A percentile compares a stretch with the other conserved stretches of the same genome.
phyloP scores from a whole-genome alignment of 495 filamentous ascomycete species.

The Xylaria acuta region DNA sequence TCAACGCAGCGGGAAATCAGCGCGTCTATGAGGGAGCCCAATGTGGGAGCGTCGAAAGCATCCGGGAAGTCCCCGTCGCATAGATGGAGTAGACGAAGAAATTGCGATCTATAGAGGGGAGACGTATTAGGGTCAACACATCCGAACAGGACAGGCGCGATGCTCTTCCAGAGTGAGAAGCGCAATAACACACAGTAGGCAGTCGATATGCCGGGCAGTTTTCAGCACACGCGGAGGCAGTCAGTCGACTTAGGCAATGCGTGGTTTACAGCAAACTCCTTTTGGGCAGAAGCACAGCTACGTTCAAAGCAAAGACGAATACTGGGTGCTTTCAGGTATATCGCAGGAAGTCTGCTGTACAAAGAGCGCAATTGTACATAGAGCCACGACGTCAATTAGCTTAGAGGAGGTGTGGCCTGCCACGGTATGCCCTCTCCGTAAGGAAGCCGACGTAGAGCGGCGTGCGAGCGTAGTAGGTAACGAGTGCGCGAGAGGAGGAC shows the following conservation, averaged over 20 bases:
- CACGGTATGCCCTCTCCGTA: neutral
- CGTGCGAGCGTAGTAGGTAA: constrained; percentile 4
- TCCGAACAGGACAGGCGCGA: constrained; percentile 17
- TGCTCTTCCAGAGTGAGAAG: neutral
- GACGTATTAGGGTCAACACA: neutral
- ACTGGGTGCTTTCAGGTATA: constrained; percentile 5
- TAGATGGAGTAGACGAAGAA: neutral
- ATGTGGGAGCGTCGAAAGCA: neutral
- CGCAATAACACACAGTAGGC: constrained; percentile 7
- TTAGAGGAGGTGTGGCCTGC: neutral
- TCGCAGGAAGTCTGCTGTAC: constrained; percentile 20
- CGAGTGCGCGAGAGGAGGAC: neutral
- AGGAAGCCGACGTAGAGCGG: neutral
- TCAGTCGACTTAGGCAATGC: neutral
- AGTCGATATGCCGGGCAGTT: neutral
- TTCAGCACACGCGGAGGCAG: neutral
- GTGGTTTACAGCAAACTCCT: constrained; percentile 7
- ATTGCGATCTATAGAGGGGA: constrained; percentile 7
- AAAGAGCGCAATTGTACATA: constrained; percentile 25
- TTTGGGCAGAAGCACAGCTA: constrained; percentile 19
- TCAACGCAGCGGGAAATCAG: neutral
- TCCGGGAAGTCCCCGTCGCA: constrained; percentile 1
- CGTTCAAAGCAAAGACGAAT: constrained; percentile 9
- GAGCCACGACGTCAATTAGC: constrained; percentile 21
- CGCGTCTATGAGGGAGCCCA: neutral